Percentiles rank a stretch among this genome's conserved stretches.
phyloP scores from a whole-genome alignment of 192 early-diverging fungal species.

The Martensiomyces pterosporus region DNA sequence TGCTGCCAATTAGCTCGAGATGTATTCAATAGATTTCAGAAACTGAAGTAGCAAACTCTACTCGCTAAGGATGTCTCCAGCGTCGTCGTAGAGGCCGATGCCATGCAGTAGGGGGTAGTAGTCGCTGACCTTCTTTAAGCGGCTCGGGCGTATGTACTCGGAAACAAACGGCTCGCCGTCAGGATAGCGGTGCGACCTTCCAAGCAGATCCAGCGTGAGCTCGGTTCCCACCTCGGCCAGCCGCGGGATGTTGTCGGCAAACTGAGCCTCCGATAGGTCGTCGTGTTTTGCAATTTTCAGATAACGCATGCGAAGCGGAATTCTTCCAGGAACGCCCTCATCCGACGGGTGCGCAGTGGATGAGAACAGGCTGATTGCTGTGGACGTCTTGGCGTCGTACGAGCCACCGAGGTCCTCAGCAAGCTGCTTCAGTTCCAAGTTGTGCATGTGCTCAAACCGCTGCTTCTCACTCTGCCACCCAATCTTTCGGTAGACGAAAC shows the following conservation, averaged over 20 bases:
- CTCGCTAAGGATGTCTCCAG: too few species aligned
- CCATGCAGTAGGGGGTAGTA: constrained; percentile 36
- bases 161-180: constrained; percentile 37
- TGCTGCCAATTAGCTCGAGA: too few species aligned
- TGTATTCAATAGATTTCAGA: too few species aligned
- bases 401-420: too few species aligned
- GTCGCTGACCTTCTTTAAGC: constrained; percentile 31
- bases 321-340: constrained; percentile 11
- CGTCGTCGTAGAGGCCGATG: too few species aligned
- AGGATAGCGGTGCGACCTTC: constrained; percentile 31
- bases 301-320: constrained; percentile 17
- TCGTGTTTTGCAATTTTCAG: constrained; percentile 22
- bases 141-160: constrained; percentile 39
- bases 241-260: constrained; percentile 43
- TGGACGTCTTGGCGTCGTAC: constrained; percentile 36
- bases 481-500: too few species aligned
- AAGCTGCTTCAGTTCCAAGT: too few species aligned
- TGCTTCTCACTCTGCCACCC: too few species aligned
- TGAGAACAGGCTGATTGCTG: constrained; percentile 30
- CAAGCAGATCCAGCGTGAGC: constrained; percentile 28
- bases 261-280: constrained; percentile 25
- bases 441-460: too few species aligned
- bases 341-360: constrained; percentile 24
- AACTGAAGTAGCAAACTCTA: too few species aligned
- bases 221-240: constrained; percentile 33